Evolutionary conservation across 2,329 filamentous ascomycete genomes (phyloP).

Genomic region (Macrophomina pseudophaseolina): DNA sequence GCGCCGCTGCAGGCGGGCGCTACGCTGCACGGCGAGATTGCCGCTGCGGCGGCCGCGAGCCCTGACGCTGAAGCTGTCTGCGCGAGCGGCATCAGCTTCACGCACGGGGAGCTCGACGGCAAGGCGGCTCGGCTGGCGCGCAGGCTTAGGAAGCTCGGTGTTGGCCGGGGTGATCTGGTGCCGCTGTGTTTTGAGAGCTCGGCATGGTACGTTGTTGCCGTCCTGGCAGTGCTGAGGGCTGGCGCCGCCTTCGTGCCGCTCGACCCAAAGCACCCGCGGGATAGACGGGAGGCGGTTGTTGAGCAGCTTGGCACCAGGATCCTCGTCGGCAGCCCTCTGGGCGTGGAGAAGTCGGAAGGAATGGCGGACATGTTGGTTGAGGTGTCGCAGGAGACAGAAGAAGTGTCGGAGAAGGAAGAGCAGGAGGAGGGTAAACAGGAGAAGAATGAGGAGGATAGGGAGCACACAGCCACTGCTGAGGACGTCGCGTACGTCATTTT

Average conservation of each 20-base stretch:
- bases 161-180: not conserved
- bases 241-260: slow-evolving; percentile 34
- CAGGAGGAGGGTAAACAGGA: not conserved
- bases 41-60: slow-evolving; percentile 43
- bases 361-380: not conserved
- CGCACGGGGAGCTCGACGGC: slow-evolving; percentile 52
- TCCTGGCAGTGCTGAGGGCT: slow-evolving; percentile 45
- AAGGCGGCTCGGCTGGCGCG: slow-evolving; percentile 41
- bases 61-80: slow-evolving; percentile 53
- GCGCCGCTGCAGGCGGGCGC: slow-evolving; percentile 36
- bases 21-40: slow-evolving; percentile 55
- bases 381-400: not conserved
- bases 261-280: slow-evolving; percentile 33
- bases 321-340: not conserved
- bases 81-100: slow-evolving; percentile 58
- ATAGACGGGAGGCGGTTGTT: not conserved
- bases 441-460: not conserved
- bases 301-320: not conserved
- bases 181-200: slow-evolving; percentile 8
- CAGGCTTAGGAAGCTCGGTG: slow-evolving; percentile 40
- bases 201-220: slow-evolving; percentile 39
- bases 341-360: not conserved
- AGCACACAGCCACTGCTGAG: not conserved
- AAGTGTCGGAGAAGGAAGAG: not conserved
- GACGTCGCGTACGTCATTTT: slow-evolving; percentile 32